Evolutionary conservation across 2,329 filamentous ascomycete species (phyloP), one percentile per base, ranked within the genome.

Genomic region (Fusarium subtropicale): DNA sequence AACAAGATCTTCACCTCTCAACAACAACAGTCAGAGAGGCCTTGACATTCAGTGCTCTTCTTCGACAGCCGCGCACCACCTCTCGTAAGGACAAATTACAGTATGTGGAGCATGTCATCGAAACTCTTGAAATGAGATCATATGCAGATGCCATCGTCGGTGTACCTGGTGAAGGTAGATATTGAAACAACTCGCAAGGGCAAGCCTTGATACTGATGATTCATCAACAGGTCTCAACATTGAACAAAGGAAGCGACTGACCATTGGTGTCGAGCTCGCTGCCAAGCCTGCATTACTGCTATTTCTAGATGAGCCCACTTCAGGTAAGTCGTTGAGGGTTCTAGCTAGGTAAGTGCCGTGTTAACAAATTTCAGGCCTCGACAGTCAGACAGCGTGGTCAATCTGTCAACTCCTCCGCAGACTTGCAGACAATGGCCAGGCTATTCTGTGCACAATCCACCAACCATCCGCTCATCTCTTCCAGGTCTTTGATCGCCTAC

Each of bases 21-120:
- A 96, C 92, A 0, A 88, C 90, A 1, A 97, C 93, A 0, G 93
- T 97, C 28, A 88, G 93, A 60, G 93, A 97, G 79, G 92, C 92
- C 5, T 84, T 97, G 34, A 87, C 87, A 68, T 97, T 97, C 79
- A 93, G 90, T 70, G 93, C 93, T n/a, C 78, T 93, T 7, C 88
- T 97, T 42, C 90, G 93, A 58, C 93, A 97, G 71, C 92, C 93
- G 1, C 87, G 86, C 34, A 82, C 89, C 38, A 85, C 91, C 18
- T 83, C 91, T 1, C 85, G 84, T 8, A 80, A 86, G 30, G 92
- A 97, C 74, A 77, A 75, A 39, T 38, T 74, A 4, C 44, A 63
- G 1, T 76, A 76, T 11, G 75, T 77, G 4, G 73, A 77, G 5
- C 57, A 76, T 7, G 71, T 77, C 0, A 74, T 77, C 3, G 56